A percentile compares a stretch with the other conserved stretches of the same genome.
phyloP scores from a whole-genome alignment of 2,329 filamentous ascomycete genomes.

The Coleophoma crateriformis region DNA sequence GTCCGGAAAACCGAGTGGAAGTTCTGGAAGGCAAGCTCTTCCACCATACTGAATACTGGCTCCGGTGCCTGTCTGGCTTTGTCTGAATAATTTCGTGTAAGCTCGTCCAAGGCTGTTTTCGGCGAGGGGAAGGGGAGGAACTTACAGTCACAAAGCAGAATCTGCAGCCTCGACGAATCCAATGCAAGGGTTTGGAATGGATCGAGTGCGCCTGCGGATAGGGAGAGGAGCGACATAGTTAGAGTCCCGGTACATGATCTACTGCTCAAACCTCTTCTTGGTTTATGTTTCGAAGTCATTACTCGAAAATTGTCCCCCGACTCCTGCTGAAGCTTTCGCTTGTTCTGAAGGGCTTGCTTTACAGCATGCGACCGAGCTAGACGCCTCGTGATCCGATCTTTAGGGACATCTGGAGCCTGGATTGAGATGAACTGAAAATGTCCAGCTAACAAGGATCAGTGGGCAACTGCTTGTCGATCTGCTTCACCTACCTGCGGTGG shows the following conservation, averaged over 20 bases:
- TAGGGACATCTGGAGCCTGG: conserved; percentile 13
- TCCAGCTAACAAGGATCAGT: background rate
- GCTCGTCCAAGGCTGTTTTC: conserved; percentile 1
- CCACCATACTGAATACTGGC: conserved; percentile 31
- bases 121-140: background rate
- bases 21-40: conserved; percentile 32
- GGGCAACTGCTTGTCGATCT: too few species aligned
- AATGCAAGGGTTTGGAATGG: conserved; percentile 15
- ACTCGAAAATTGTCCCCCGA: conserved; percentile 21
- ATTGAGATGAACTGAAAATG: conserved; percentile 16
- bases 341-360: conserved; percentile 19
- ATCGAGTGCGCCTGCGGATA: background rate
- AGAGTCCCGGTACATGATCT: conserved; percentile 2
- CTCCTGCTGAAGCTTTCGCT: conserved; percentile 23
- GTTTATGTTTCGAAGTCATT: conserved; percentile 6
- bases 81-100: conserved; percentile 12
- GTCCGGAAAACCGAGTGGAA: conserved; percentile 30
- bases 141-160: conserved; percentile 15
- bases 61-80: conserved; percentile 22
- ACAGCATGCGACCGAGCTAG: conserved; percentile 27
- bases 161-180: conserved; percentile 17
- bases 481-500: too few species aligned
- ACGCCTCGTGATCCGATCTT: conserved; percentile 15
- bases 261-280: background rate
- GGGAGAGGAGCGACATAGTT: background rate